phyloP scores from a whole-genome alignment of 148 eudicot genomes.

The Heliamphora exappendiculata region DNA sequence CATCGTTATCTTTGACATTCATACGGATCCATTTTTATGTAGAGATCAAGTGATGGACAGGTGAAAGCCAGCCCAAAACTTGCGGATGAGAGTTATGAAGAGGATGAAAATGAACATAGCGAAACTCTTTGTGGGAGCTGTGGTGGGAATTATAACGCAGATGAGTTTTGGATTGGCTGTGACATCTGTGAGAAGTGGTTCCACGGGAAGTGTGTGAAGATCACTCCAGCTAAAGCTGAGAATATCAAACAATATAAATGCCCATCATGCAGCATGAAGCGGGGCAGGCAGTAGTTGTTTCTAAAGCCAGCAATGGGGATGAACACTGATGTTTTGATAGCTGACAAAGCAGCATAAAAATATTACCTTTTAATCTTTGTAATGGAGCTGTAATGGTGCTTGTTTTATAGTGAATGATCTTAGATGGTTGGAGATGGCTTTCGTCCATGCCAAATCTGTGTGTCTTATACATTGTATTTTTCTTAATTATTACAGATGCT shows the following conservation, averaged over 20 bases:
- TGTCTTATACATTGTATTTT: background rate
- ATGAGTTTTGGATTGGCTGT: constrained; percentile 90
- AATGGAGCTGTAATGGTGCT: constrained; percentile 24
- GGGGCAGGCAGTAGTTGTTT: constrained; percentile 49
- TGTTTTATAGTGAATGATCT: constrained; percentile 29
- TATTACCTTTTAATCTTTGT: constrained; percentile 19
- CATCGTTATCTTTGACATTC: background rate
- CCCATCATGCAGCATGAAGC: constrained; percentile 81
- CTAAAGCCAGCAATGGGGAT: constrained; percentile 1
- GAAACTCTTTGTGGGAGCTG: constrained; percentile 81
- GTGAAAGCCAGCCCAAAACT: constrained; percentile 54
- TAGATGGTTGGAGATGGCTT: background rate
- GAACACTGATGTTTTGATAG: constrained; percentile 19
- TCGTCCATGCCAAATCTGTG: background rate
- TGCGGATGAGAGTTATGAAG: constrained; percentile 56
- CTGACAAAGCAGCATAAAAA: constrained; percentile 41
- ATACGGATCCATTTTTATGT: constrained; percentile 17
- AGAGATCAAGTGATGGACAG: constrained; percentile 82
- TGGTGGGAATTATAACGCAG: constrained; percentile 75
- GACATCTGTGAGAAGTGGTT: constrained; percentile 83
- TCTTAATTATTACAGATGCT: background rate
- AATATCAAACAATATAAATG: constrained; percentile 88
- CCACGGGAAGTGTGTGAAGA: constrained; percentile 84
- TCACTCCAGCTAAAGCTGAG: constrained; percentile 85
- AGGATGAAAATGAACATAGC: constrained; percentile 79